These are phyloP conservation scores for Phytophthora rubi DNA, from an alignment of 352 stramenopile species.

Conservation along the genomic window DNA sequence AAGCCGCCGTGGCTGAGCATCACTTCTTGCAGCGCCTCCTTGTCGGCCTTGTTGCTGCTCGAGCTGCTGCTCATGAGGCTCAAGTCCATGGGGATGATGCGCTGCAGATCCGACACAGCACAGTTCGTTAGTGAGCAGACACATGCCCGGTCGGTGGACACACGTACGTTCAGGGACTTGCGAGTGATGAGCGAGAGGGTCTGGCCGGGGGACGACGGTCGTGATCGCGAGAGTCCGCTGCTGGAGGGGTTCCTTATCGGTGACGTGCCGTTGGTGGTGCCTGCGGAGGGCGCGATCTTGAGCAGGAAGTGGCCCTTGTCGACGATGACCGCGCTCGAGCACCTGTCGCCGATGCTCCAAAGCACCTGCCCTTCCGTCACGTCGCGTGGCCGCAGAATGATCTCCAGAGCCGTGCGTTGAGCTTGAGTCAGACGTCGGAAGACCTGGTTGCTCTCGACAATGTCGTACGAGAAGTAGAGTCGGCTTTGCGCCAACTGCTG, in stretches of 20 bases:
- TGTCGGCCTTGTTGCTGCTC: conserved; percentile 26
- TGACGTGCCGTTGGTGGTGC: conserved; percentile 12
- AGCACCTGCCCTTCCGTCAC: conserved; percentile 73
- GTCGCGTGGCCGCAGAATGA: conserved; percentile 65
- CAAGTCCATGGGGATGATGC: conserved; percentile 66
- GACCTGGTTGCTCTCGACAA: conserved; percentile 81
- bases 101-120: conserved; percentile 28
- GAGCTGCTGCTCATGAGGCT: conserved; percentile 38
- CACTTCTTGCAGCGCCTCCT: conserved; percentile 37
- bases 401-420: conserved; percentile 90
- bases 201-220: conserved; percentile 30
- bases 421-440: conserved; percentile 80
- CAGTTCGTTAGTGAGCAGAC: conserved; percentile 18
- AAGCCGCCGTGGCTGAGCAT: conserved; percentile 64
- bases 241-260: conserved; percentile 17
- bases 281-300: conserved; percentile 40
- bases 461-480: conserved; percentile 83
- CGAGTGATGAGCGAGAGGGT: conserved; percentile 30
- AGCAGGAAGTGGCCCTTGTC: conserved; percentile 79
- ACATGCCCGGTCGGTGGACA: background rate
- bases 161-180: conserved; percentile 64
- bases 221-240: conserved; percentile 21
- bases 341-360: conserved; percentile 76
- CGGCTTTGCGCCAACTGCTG: conserved; percentile 75
- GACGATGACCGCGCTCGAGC: conserved; percentile 73